phyloP scores from a whole-genome alignment of 257 asterid species.

The Lycium barbarum region DNA sequence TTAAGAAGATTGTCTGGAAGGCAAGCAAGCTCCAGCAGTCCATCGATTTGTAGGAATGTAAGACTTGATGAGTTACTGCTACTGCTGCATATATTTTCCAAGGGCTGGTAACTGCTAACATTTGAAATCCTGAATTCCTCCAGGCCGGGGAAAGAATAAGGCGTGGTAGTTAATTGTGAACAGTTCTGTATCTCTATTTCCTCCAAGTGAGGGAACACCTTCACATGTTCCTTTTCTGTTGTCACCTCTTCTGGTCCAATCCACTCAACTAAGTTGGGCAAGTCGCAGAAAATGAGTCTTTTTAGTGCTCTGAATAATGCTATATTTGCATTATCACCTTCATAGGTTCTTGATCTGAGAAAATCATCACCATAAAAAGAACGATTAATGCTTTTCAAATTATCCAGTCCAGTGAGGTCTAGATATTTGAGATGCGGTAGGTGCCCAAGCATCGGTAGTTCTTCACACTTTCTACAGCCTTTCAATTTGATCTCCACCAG shows the following conservation, averaged over 20 bases:
- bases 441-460: slow-evolving; percentile 44
- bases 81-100: slow-evolving; percentile 27
- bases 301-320: slow-evolving; percentile 37
- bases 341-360: neutral
- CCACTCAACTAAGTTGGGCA: slow-evolving; percentile 42
- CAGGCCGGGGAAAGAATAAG: slow-evolving; percentile 41
- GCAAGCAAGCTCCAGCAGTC: neutral
- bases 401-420: neutral
- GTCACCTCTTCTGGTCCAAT: slow-evolving; percentile 17
- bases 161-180: slow-evolving; percentile 30
- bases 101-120: neutral
- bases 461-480: slow-evolving; percentile 21
- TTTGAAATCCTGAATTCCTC: neutral
- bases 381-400: slow-evolving; percentile 20
- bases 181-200: slow-evolving; percentile 24
- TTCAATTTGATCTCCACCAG: neutral
- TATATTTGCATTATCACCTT: neutral
- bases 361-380: slow-evolving; percentile 34
- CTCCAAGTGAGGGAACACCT: slow-evolving; percentile 41
- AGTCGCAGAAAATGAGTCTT: neutral
- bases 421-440: slow-evolving; percentile 36
- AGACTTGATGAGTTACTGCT: slow-evolving; percentile 27
- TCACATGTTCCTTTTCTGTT: neutral
- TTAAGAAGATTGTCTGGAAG: slow-evolving; percentile 30
- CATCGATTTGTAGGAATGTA: neutral